Evolutionary conservation across 768 basidiomycete genomes (phyloP), one percentile per base, ranked within the genome.

Genomic region (Amanita inopinata): DNA sequence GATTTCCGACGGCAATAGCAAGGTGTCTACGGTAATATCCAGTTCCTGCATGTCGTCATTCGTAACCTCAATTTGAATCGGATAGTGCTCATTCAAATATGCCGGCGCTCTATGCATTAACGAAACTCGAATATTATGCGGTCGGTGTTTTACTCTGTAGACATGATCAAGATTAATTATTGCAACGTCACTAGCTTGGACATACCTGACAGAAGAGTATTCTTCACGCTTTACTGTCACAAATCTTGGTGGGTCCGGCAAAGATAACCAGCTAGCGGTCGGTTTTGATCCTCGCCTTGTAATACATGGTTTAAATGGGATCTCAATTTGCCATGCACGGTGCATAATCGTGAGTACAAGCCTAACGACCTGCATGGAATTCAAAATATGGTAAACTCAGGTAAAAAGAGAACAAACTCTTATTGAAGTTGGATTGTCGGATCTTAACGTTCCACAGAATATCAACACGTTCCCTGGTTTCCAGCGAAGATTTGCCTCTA

Each of bases 11-110:
- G 91, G 91, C 41, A 89, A 88, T 24, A 97, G 60, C 44, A 94
- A 65, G 3, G 86, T 71, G 43, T 91, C 85, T 7, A 90, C 63
- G 3, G 70, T 62, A 9, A 88, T 61, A 11, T 85, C 77, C 8
- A 97, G 59, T 18, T 78, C 70, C 14, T 77, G 67, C 34, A 75
- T 73, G 55, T 96, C 91, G 3, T 63, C 53, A 54, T 92, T 96
- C 3, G 63, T 73, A 10, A 94, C 68, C 34, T 76, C 67, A 31
- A 97, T 65, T 8, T 57, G 55, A 50, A 97, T 80, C 0, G 84
- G 80, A 53, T 84, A 87, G 33, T 73, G 70, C 57, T 96, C 93
- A 48, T 85, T 80, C 25, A 94, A 59, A 56, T 82, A 86, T 1
- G 88, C 89, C 0, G 85, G 83, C 1, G 71, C 58, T 0, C 71